Conservation (phyloP, 73 alveolate species). For the Paramecium bursaria region DNA sequence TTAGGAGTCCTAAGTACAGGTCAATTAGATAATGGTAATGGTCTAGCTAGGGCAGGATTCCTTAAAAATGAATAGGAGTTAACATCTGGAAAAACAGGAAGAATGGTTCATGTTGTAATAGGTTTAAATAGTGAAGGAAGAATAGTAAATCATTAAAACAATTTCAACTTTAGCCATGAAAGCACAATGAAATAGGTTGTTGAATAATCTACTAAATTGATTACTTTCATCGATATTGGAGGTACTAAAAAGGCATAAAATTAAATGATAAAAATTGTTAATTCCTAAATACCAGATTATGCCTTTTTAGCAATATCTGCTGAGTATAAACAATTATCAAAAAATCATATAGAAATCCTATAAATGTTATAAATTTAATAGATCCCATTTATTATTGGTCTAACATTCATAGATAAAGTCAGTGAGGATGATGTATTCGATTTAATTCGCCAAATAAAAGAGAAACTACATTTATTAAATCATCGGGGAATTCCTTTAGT, state of each 20-base stretch:
- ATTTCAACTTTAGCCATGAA: slow-evolving; percentile 31
- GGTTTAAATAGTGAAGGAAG: slow-evolving; percentile 96
- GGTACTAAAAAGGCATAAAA: slow-evolving; percentile 93
- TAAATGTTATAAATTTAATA: slow-evolving; percentile 80
- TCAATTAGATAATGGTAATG: slow-evolving; percentile 90
- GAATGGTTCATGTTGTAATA: slow-evolving; percentile 87
- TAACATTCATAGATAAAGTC: slow-evolving; percentile 85
- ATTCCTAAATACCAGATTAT: slow-evolving; percentile 90
- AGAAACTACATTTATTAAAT: slow-evolving; percentile 67
- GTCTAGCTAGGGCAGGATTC: slow-evolving; percentile 88
- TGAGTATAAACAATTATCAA: slow-evolving; percentile 74
- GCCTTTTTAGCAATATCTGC: slow-evolving; percentile 88
- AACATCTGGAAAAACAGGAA: slow-evolving; percentile 88
- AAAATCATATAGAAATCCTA: slow-evolving; percentile 82
- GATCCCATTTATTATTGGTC: slow-evolving; percentile 92
- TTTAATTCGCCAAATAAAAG: slow-evolving; percentile 26
- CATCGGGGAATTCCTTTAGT: slow-evolving; percentile 68
- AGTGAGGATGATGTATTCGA: slow-evolving; percentile 51
- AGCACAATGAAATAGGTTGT: slow-evolving; percentile 20
- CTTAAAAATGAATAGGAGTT: slow-evolving; percentile 90
- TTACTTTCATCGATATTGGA: slow-evolving; percentile 96
- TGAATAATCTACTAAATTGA: slow-evolving; percentile 22
- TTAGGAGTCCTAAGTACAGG: slow-evolving; percentile 92
- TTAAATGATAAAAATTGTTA: slow-evolving; percentile 84
- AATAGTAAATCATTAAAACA: slow-evolving; percentile 78